Conservation (phyloP, 176 grass and related monocot species). For the Musa beccarii region DNA sequence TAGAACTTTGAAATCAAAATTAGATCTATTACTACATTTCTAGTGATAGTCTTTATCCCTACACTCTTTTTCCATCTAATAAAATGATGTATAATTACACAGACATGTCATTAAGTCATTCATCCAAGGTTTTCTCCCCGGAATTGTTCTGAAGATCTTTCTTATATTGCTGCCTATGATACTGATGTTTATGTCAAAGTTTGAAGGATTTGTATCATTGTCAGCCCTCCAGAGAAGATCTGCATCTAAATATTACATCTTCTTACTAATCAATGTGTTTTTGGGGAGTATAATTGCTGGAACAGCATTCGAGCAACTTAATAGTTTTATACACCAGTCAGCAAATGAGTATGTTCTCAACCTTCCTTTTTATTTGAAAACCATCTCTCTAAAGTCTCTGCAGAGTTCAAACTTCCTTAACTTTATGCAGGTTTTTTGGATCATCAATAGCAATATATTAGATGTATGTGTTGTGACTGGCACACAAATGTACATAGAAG, state of each 20-base stretch:
- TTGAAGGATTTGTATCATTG: slow-evolving; percentile 73
- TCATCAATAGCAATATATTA: neutral
- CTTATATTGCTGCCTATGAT: slow-evolving; percentile 90
- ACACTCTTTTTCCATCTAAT: neutral
- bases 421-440: neutral
- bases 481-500: too few species aligned
- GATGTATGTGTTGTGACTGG: too few species aligned
- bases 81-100: neutral
- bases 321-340: slow-evolving; percentile 63
- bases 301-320: slow-evolving; percentile 79
- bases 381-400: neutral
- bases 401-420: neutral
- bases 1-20: too few species aligned
- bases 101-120: slow-evolving; percentile 68
- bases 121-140: slow-evolving; percentile 96
- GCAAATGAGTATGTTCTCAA: slow-evolving; percentile 65
- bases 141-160: slow-evolving; percentile 96
- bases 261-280: slow-evolving; percentile 89
- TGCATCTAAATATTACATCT: slow-evolving; percentile 85
- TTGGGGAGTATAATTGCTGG: slow-evolving; percentile 65
- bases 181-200: slow-evolving; percentile 98
- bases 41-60: neutral
- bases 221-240: slow-evolving; percentile 83
- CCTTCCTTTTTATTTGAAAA: slow-evolving; percentile 2
- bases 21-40: neutral